Evolutionary conservation across 2,329 filamentous ascomycete species (phyloP), one percentile per base, ranked within the genome.

Genomic region (Colletotrichum lindemuthianum): DNA sequence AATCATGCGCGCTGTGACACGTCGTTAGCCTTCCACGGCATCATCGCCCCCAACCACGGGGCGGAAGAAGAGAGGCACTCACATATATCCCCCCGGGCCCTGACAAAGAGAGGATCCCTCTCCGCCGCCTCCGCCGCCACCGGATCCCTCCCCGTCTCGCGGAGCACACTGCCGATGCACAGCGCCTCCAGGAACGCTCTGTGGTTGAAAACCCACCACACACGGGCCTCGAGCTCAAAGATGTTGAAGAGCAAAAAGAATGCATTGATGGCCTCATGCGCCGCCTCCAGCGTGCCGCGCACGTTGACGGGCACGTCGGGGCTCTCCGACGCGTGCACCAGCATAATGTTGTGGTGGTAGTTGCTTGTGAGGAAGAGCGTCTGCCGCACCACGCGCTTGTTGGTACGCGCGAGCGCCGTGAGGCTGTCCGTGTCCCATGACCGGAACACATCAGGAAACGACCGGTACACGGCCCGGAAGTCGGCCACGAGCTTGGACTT

Each of bases 151-250:
- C 75, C 72, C 16, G 81, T 79, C 72, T 88, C 85, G 44, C 82
- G 78, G 61, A 90, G 73, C 32, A 89, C 82, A 66, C 84, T 84
- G 24, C 86, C 86, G 51, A 91, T 91, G 76, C 87, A 92, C 72
- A 89, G 74, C 37, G 90, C 90, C 79, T 94, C 91, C 56, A 94
- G 82, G 72, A 94, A 94, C 0, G 91, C 91, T 1, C 92, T 82
- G 73, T 94, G 92, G 73, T 93, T 92, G 69, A 93, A 92, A 1
- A 92, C 90, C 91, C 91, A 95, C 91, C 91, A 94, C 1, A 93
- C 91, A 12, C 88, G 84, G 1, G 90, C 90, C 78, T 95, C 92
- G 13, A 81, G 81, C 69, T 90, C 87, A 67, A 93, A 88, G 11
- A 92, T 78, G 41, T 80, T 81, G 76, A 89, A 92, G 7, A 93